Evolutionary conservation across 2,329 filamentous ascomycete species (phyloP).

Genomic region (Bimuria novae-zelandiae): DNA sequence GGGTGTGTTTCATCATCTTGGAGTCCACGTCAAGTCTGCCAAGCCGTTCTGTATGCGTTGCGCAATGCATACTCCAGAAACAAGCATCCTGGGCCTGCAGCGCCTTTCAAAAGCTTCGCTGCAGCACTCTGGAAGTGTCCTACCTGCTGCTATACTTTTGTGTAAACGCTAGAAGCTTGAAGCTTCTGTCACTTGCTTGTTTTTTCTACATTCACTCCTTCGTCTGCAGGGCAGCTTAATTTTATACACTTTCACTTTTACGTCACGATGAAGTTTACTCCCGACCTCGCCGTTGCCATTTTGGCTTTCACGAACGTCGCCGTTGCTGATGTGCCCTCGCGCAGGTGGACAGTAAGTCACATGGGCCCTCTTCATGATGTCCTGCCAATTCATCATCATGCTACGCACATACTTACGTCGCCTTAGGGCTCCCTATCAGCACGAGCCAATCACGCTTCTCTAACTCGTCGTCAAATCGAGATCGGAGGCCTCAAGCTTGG

Average conservation of each 20-base stretch:
- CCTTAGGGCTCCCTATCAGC: slow-evolving; percentile 18
- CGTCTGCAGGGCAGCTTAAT: slow-evolving; percentile 13
- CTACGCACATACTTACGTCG: background rate
- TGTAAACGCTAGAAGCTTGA: slow-evolving; percentile 12
- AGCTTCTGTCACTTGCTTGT: background rate
- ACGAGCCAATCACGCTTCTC: slow-evolving; percentile 19
- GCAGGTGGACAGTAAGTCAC: slow-evolving; percentile 28
- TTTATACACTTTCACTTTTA: background rate
- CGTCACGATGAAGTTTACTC: slow-evolving; percentile 32
- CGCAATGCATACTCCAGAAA: slow-evolving; percentile 3
- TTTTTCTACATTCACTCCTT: background rate
- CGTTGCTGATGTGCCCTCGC: slow-evolving; percentile 22
- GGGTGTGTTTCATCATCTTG: slow-evolving; percentile 13
- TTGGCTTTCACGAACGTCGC: slow-evolving; percentile 29
- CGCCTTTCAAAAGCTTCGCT: slow-evolving; percentile 1
- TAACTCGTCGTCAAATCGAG: slow-evolving; percentile 24
- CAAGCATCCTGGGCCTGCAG: background rate
- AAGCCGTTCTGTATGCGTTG: slow-evolving; percentile 20
- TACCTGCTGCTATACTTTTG: background rate
- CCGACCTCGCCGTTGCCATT: slow-evolving; percentile 22
- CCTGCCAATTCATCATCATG: background rate
- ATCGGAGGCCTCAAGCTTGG: slow-evolving; percentile 22
- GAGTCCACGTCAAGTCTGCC: slow-evolving; percentile 11
- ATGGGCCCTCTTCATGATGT: background rate
- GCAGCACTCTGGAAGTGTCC: background rate